These are phyloP conservation scores for Botryosphaeria dothidea DNA, from an alignment of 2,329 filamentous ascomycete species.

Conservation along the genomic window DNA sequence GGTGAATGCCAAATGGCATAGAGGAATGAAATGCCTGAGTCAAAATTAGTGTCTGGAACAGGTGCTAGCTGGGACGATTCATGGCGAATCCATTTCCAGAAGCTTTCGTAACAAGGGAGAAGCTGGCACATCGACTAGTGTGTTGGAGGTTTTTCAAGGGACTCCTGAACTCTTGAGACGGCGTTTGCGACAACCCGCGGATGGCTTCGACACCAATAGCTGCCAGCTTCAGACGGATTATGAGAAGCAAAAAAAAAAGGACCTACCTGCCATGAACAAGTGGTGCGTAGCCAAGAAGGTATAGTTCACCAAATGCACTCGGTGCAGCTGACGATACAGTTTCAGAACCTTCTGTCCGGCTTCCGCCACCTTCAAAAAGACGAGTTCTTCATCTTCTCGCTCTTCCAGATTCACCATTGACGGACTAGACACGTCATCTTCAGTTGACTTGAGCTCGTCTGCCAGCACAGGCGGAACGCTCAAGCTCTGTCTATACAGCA, in stretches of 20 bases:
- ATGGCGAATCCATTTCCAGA: too few relatives aligned
- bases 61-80: neutral
- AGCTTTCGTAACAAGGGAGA: neutral
- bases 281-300: slow-evolving; percentile 95
- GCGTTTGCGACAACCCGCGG: neutral
- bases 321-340: slow-evolving; percentile 85
- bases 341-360: slow-evolving; percentile 91
- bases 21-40: slow-evolving; percentile 76
- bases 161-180: neutral
- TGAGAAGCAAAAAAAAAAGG: neutral
- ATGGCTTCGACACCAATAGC: too few relatives aligned
- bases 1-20: slow-evolving; percentile 98
- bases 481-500: slow-evolving; percentile 90
- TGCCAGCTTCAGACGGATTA: neutral
- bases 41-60: neutral
- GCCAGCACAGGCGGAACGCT: slow-evolving; percentile 84
- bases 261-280: slow-evolving; percentile 88
- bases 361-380: slow-evolving; percentile 93
- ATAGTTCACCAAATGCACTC: slow-evolving; percentile 88
- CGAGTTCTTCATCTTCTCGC: slow-evolving; percentile 81
- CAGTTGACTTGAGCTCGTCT: slow-evolving; percentile 65
- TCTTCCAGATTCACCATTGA: slow-evolving; percentile 65
- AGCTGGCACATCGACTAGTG: neutral
- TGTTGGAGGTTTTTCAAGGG: neutral
- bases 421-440: slow-evolving; percentile 60